Evolutionary conservation across 345 rosid species (phyloP).

Genomic region (Eucalyptus tenuipes): DNA sequence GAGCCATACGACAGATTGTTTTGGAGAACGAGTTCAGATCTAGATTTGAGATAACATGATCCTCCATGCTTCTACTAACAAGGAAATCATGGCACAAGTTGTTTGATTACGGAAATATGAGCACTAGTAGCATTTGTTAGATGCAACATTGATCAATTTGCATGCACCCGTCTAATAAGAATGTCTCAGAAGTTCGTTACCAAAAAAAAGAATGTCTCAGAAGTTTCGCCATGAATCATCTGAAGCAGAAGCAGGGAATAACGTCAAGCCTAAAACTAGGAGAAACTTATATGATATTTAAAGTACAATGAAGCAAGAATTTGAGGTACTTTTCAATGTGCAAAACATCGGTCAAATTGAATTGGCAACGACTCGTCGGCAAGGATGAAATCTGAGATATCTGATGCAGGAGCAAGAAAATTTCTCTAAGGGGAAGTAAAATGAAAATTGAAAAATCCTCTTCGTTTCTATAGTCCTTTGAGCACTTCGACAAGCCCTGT

Average conservation of each 20-base stretch:
- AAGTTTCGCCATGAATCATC: neutral
- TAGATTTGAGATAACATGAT: neutral
- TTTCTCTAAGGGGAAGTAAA: neutral
- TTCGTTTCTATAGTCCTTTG: constrained; percentile 43
- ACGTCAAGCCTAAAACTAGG: neutral
- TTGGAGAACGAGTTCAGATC: neutral
- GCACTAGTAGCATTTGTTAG: neutral
- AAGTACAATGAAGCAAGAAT: neutral
- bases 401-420: neutral
- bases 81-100: neutral
- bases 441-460: neutral
- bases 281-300: neutral
- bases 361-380: neutral
- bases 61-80: neutral
- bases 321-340: neutral
- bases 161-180: neutral
- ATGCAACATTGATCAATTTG: neutral
- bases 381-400: neutral
- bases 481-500: constrained; percentile 60
- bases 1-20: neutral
- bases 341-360: neutral
- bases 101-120: neutral
- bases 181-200: too few species aligned
- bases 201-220: too few species aligned
- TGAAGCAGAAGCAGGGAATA: neutral